Base-by-base conservation (phyloP, 2,329 filamentous ascomycete genomes). In the Eurotiales sp. region DNA sequence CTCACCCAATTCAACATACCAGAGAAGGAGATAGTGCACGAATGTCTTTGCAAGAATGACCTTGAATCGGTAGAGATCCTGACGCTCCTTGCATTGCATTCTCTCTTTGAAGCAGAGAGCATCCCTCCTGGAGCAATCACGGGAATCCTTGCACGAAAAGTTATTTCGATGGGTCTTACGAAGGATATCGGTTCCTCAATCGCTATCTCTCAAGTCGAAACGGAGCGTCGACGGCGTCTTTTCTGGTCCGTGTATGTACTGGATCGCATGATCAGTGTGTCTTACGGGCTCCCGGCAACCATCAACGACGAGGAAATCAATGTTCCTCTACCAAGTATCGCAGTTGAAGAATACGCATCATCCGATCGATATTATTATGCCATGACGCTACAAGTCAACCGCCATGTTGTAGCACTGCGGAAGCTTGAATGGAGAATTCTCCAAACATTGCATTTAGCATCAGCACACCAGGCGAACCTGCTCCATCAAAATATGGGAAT, bases 181-280 rank as follows among this genome's bases (percentile, higher is more conserved):
- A 37, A 37, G 27, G 44, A 48, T 17, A 32, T 15, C 8, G 32
- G 29, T 14, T 22, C 44, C 4, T 14, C 41, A 1, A 23, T 8
- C 15, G 29, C 15, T 14, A 30, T 44, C 12, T 56, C 59, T 4
- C 54, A 61, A 11, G 56, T 56, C 8, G 59, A 59, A 14, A 52
- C 61, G 37, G 67, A 69, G 52, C 55, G 59, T 19, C 66, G 67
- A 1, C 70, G 72, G 43, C 70, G 74, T 1, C 60, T 77, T 1
- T 72, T 68, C 51, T 77, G 74, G 74, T 75, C 72, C 37, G 70
- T 75, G 6, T 75, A 69, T 53, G 70, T 74, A 1, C 59, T 76
- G 1, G 74, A 76, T 51, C 67, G 74, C 15, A 76, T 77, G 73
- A 71, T 74, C 57, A 66, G 72, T 12, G 61, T 68, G 1, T 74